A percentile compares a stretch with the other conserved stretches of the same genome.
phyloP scores from a whole-genome alignment of 257 asterid genomes.

The Voacanga thouarsii region DNA sequence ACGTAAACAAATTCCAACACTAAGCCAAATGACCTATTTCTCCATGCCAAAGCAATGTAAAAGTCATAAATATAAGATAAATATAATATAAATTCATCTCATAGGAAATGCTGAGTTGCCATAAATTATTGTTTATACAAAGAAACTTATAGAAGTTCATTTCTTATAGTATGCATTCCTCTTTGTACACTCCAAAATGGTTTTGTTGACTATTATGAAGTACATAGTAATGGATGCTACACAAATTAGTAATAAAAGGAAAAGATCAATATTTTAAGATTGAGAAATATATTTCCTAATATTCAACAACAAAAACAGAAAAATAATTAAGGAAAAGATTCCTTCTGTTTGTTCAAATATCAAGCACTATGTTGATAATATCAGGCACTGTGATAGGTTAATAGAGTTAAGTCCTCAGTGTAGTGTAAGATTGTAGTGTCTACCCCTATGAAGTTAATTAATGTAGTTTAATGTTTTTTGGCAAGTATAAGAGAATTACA shows the following conservation, averaged over 20 bases:
- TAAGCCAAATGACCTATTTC: slow-evolving; percentile 63
- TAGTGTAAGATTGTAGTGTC: neutral
- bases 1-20: slow-evolving; percentile 98
- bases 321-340: neutral
- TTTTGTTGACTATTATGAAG: slow-evolving; percentile 82
- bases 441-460: too few species aligned
- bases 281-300: neutral
- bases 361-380: too few species aligned
- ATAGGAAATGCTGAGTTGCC: neutral
- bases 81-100: neutral
- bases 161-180: slow-evolving; percentile 53
- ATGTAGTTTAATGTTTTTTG: neutral
- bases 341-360: neutral
- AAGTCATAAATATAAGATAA: too few species aligned
- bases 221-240: slow-evolving; percentile 81
- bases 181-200: slow-evolving; percentile 74
- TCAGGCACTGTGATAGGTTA: neutral
- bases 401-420: neutral
- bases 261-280: neutral
- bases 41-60: slow-evolving; percentile 66
- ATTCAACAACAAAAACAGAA: neutral
- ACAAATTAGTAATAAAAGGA: slow-evolving; percentile 11
- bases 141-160: slow-evolving; percentile 12
- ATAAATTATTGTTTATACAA: neutral
- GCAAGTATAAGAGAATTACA: neutral